phyloP scores from a whole-genome alignment of 129 eudicot species.

The Erigeron canadensis region DNA sequence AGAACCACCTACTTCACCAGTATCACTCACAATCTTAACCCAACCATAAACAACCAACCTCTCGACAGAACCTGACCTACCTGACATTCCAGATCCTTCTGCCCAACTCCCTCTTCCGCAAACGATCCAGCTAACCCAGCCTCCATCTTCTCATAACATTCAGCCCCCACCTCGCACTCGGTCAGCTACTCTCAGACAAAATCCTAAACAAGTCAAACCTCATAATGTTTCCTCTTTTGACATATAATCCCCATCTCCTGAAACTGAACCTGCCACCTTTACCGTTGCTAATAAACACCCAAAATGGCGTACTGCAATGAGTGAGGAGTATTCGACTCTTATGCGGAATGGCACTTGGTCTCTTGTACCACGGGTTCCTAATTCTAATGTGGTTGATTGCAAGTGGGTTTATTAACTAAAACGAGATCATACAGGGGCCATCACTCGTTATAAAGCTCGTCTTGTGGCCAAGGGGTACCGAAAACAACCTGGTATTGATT shows the following conservation, averaged over 20 bases:
- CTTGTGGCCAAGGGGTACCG: not conserved
- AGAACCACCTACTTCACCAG: too few species aligned
- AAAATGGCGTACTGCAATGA: not conserved
- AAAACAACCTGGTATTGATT: not conserved
- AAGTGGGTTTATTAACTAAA: not conserved
- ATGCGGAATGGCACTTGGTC: not conserved
- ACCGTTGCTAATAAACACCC: not conserved
- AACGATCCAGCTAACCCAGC: too few species aligned
- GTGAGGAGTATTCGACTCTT: not conserved
- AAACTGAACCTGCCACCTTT: not conserved
- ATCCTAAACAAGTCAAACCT: too few species aligned
- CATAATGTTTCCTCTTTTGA: too few species aligned
- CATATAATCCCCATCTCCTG: not conserved
- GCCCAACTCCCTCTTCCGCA: too few species aligned
- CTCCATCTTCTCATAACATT: too few species aligned
- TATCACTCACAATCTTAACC: too few species aligned
- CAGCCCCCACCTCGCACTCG: too few species aligned
- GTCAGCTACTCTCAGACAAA: not conserved
- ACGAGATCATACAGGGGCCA: not conserved
- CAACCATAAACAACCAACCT: too few species aligned
- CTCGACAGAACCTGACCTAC: too few species aligned
- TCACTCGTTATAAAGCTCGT: not conserved
- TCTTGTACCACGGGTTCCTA: not conserved
- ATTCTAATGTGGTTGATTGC: not conserved
- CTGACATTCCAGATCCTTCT: too few species aligned